Conservation (phyloP, 2,329 filamentous ascomycete species). For the Aspergillus costaricaensis region DNA sequence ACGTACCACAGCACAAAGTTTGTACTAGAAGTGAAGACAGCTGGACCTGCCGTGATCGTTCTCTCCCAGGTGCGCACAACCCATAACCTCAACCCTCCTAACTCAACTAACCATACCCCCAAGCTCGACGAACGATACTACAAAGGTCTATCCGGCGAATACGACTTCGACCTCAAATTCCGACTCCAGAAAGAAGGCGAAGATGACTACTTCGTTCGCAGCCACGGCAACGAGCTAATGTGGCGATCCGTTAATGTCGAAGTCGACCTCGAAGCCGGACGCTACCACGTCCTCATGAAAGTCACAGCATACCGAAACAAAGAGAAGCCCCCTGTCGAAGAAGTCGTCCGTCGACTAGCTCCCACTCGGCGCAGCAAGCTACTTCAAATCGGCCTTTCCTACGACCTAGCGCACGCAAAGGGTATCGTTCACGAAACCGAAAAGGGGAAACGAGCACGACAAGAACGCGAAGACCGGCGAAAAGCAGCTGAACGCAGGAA, state of each 20-base stretch:
- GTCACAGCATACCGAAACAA: constrained; percentile 65
- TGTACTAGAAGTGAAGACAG: constrained; percentile 54
- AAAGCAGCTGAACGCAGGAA: constrained; percentile 39
- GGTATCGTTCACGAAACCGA: constrained; percentile 44
- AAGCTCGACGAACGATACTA: constrained; percentile 63
- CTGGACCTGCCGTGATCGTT: constrained; percentile 59
- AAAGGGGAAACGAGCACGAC: constrained; percentile 36
- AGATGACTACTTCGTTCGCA: constrained; percentile 61
- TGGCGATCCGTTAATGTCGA: constrained; percentile 75
- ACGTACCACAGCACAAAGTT: constrained; percentile 65
- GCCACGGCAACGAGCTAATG: constrained; percentile 61
- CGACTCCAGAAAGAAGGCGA: constrained; percentile 62
- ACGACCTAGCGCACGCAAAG: constrained; percentile 51
- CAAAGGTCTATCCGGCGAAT: constrained; percentile 58
- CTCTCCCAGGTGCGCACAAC: constrained; percentile 51
- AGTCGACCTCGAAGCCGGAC: constrained; percentile 70
- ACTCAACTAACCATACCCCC: constrained; percentile 17
- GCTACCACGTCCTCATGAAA: constrained; percentile 74
- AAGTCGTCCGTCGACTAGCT: constrained; percentile 67
- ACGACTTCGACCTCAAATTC: constrained; percentile 60
- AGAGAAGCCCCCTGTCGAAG: constrained; percentile 59
- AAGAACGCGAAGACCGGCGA: constrained; percentile 39
- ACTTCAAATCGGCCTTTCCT: constrained; percentile 49
- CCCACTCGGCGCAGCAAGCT: constrained; percentile 71
- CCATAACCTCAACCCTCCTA: neutral